phyloP scores from a whole-genome alignment of 495 filamentous ascomycete species.

The Penicillium nucicola region DNA sequence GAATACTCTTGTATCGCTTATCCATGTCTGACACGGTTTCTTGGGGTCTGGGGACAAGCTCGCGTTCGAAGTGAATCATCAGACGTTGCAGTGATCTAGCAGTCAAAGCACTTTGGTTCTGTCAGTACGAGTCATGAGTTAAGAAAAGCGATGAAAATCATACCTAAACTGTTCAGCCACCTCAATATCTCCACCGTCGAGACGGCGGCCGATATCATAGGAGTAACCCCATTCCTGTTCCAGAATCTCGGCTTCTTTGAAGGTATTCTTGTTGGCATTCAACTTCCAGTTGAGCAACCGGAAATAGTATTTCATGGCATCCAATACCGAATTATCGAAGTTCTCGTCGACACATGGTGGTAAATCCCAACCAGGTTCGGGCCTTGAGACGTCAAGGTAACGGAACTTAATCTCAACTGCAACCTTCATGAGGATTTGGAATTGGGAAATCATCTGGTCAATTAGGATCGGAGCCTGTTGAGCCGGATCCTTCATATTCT shows the following conservation, averaged over 20 bases:
- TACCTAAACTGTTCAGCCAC: constrained; percentile 97
- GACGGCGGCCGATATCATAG: constrained; percentile 82
- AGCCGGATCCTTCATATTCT: constrained; percentile 86
- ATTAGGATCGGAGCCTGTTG: constrained; percentile 86
- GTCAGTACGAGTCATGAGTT: constrained; percentile 18
- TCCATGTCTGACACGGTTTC: constrained; percentile 87
- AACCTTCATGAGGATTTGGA: constrained; percentile 86
- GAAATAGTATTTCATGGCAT: constrained; percentile 96
- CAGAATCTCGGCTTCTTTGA: constrained; percentile 96
- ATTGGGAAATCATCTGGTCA: constrained; percentile 95
- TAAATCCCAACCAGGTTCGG: constrained; percentile 90
- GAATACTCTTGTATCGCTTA: constrained; percentile 88
- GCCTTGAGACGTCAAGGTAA: constrained; percentile 77
- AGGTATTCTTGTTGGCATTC: constrained; percentile 96
- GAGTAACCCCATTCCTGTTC: constrained; percentile 98
- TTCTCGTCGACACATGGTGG: constrained; percentile 96
- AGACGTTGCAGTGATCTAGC: constrained; percentile 85
- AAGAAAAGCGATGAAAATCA: constrained; percentile 1
- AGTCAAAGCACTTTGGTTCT: constrained; percentile 65
- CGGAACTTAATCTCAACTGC: constrained; percentile 89
- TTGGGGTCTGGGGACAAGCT: constrained; percentile 76
- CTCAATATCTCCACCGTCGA: constrained; percentile 91
- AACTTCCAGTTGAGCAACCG: constrained; percentile 96
- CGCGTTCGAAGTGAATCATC: constrained; percentile 86
- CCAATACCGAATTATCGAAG: constrained; percentile 92